phyloP scores from a whole-genome alignment of 441 rosid species.

The Lepidium campestre region DNA sequence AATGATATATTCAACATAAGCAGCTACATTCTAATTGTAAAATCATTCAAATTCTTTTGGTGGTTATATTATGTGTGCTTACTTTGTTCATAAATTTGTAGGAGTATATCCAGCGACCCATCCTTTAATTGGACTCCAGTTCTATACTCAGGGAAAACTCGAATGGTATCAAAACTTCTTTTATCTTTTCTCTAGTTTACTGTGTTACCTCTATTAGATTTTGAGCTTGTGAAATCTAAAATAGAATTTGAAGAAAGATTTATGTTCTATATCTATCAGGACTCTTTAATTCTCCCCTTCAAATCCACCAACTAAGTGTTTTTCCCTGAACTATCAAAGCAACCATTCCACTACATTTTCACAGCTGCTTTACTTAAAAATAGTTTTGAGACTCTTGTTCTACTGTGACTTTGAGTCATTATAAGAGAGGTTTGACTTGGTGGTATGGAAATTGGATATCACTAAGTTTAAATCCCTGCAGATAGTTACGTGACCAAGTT shows the following conservation, averaged over 20 bases:
- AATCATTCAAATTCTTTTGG: neutral
- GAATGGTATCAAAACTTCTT: constrained; percentile 54
- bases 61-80: neutral
- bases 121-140: constrained; percentile 85
- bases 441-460: neutral
- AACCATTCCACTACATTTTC: neutral
- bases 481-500: too few relatives aligned
- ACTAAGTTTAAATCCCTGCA: neutral
- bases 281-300: neutral
- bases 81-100: constrained; percentile 28
- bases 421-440: neutral
- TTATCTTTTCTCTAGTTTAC: neutral
- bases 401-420: neutral
- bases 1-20: neutral
- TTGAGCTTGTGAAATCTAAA: neutral
- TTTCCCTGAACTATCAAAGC: neutral
- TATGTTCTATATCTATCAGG: too few relatives aligned
- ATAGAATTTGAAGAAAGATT: neutral
- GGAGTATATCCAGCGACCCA: constrained; percentile 71
- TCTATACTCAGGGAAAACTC: constrained; percentile 78
- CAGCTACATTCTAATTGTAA: neutral
- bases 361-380: neutral
- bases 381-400: neutral
- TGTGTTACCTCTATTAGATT: neutral
- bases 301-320: neutral